Base-by-base conservation (phyloP, 148 eudicot genomes). In the Euryodendron excelsum region DNA sequence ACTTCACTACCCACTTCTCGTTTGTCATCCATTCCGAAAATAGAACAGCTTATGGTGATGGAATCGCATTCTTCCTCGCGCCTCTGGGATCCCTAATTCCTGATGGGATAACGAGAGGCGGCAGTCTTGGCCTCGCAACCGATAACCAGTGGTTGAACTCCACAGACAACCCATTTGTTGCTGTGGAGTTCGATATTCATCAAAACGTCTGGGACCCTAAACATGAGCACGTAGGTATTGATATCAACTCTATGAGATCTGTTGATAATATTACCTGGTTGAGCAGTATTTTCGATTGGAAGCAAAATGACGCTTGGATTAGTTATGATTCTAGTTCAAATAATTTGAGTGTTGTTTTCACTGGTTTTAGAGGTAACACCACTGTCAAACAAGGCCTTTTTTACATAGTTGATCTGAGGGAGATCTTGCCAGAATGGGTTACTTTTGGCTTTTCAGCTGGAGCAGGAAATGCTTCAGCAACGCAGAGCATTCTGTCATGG, bases 381-480 rank as follows among this genome's bases (percentile, higher is more conserved):
- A 69, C 2, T 0, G 39, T 77, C 41, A 3, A 15, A n/a, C 20
- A 41, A 23, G 36, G 58, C 44, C 69, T 81, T 44, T 17, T 37
- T 21, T 47, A 72, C 7, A 25, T 21, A 11, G 74, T 84, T 55
- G 87, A 85, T 73, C 66, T 85, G 71, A 76, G 86, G 17, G 56
- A 73, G 2, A 69, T 56, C 53, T 76, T 86, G 31, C 86, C 86
- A 1, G 89, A 86, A 39, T 53, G 41, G 76, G 86, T 86, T 33
- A 76, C 14, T 2, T 37, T 86, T 78, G 88, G 89, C 31, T 81
- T 86, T 53, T 86, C 89, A 72, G 86, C 84, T 31, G 71, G 86
- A 41, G 77, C 83, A 30, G 85, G 83, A 47, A 1, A 0, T 28
- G 18, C 0, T 13, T 81, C 59, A 17, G 69, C 72, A 69, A 86